phyloP scores from a whole-genome alignment of 768 basidiomycete genomes.

The Hericium alpestre region DNA sequence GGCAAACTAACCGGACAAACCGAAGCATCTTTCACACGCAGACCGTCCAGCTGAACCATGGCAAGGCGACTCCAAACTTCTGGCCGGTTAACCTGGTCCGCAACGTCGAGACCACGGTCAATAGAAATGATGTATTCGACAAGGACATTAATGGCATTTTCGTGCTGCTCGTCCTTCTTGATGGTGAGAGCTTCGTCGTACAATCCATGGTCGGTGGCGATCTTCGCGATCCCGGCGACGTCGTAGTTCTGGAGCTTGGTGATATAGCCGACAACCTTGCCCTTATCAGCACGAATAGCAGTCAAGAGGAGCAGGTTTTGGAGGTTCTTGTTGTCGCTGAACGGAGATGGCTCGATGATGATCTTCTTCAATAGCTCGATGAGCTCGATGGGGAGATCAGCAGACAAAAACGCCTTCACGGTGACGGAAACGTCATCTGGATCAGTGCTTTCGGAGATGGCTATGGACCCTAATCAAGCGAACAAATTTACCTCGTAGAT shows the following conservation, averaged over 20 bases:
- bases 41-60: conserved; percentile 95
- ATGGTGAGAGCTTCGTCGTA: conserved; percentile 96
- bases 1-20: conserved; percentile 26
- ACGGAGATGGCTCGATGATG: conserved; percentile 91
- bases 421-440: conserved; percentile 98
- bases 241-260: conserved; percentile 96
- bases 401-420: conserved; percentile 96
- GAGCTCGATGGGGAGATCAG: conserved; percentile 92
- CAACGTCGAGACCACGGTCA: conserved; percentile 92
- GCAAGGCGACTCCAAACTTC: conserved; percentile 96
- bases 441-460: conserved; percentile 92
- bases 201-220: conserved; percentile 90
- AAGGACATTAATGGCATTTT: conserved; percentile 91
- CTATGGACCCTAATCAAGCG: conserved; percentile 45
- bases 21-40: conserved; percentile 95
- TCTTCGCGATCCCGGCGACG: conserved; percentile 86
- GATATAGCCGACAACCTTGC: conserved; percentile 96
- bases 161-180: conserved; percentile 94
- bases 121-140: conserved; percentile 98
- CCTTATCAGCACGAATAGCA: conserved; percentile 94
- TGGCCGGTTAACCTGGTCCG: conserved; percentile 90
- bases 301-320: conserved; percentile 93
- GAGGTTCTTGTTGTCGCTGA: conserved; percentile 94
- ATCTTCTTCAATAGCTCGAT: conserved; percentile 99
- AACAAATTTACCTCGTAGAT: conserved; percentile 70